Base-by-base conservation (phyloP, 495 filamentous ascomycete genomes). In the Aspergillus diversus region DNA sequence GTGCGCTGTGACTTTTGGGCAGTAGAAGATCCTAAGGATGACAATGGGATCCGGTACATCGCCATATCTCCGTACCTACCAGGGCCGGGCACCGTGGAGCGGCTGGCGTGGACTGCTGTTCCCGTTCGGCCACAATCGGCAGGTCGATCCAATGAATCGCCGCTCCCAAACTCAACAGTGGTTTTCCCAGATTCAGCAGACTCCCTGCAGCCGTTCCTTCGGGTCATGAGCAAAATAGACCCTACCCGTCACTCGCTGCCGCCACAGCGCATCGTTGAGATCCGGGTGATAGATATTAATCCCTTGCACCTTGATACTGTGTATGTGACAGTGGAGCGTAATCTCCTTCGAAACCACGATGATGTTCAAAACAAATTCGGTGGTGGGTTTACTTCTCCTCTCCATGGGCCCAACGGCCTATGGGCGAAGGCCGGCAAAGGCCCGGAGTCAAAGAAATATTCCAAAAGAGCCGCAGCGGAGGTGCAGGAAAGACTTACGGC, bases 21-120 rank as follows among this genome's bases (percentile, higher is more conserved):
- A 13, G 51, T 46, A 66, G 63, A 63, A 27, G 59, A 56, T 46
- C 53, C 56, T 9, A 43, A 53, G 27, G 74, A 75, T 49, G 71
- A 72, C n/a, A 54, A 71, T 50, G 73, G 69, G 21, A 63, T 84
- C 50, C 76, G 83, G 27, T 86, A 92, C 69, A 83, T 95, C 61
- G 92, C 92, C 33, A 87, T 97, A 65, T 88, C 92, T 35, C 92
- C 93, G 31, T 93, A 91, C 84, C 79, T 86, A 5, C 90, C 93
- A 11, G 81, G 80, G 51, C 77, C 84, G 48, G 69, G 70, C 32
- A 70, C 86, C 3, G 80, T 89, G 48, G 84, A 91, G 73, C 83
- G 86, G 49, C 81, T 83, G 32, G 77, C 81, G 13, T 99, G 95
- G 95, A 91, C 92, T 0, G 84, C 97, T 52, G 84, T 99, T 33